Conservation (phyloP, 345 rosid genomes). For the Jatropha curcas region DNA sequence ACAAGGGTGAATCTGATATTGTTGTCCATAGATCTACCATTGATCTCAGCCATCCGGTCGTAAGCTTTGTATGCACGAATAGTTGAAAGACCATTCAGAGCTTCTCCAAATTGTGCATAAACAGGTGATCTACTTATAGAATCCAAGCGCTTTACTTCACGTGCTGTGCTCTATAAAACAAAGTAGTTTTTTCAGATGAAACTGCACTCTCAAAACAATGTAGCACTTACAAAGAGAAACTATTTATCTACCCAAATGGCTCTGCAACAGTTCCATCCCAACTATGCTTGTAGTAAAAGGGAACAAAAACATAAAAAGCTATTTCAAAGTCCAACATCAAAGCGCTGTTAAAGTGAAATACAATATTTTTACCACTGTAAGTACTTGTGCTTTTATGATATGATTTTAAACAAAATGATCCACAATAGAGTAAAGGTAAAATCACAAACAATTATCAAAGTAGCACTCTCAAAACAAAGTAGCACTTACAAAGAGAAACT, state of each 20-base stretch:
- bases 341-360: not conserved
- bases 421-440: not conserved
- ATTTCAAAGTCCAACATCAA: not conserved
- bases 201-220: constrained; percentile 6
- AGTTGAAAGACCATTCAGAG: constrained; percentile 83
- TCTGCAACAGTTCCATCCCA: not conserved
- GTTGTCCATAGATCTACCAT: constrained; percentile 93
- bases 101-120: constrained; percentile 98
- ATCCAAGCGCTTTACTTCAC: constrained; percentile 96
- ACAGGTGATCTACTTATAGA: constrained; percentile 95
- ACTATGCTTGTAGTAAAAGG: not conserved
- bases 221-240: not conserved
- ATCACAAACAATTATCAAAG: not conserved
- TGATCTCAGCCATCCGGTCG: constrained; percentile 88
- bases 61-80: constrained; percentile 98
- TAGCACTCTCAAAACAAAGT: too few relatives aligned
- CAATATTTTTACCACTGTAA: not conserved
- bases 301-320: not conserved
- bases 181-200: constrained; percentile 13
- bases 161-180: constrained; percentile 77
- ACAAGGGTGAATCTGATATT: constrained; percentile 86
- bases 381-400: not conserved
- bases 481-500: too few relatives aligned
- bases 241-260: not conserved
- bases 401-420: not conserved